A percentile compares a stretch with the other conserved stretches of the same genome.
Evolutionary conservation across 345 rosid genomes (phyloP).

Genomic region (Bruguiera sexangula): DNA sequence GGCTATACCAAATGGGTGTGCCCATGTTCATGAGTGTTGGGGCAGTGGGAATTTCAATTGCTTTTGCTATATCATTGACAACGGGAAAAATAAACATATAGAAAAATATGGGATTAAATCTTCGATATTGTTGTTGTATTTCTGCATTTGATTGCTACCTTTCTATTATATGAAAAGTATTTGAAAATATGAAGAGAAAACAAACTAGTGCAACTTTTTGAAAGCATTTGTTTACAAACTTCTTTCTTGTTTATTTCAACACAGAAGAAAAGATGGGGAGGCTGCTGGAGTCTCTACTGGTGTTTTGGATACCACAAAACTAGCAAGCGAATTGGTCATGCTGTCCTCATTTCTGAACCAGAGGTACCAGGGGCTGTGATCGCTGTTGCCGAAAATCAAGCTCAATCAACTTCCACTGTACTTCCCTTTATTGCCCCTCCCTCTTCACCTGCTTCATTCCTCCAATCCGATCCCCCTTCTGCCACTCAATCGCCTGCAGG

Average conservation of each 20-base stretch:
- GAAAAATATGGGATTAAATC: too few relatives aligned
- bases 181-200: too few relatives aligned
- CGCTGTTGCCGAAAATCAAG: conserved; percentile 36
- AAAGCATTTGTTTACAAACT: conserved; percentile 7
- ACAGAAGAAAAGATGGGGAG: conserved; percentile 87
- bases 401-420: conserved; percentile 45
- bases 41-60: too few relatives aligned
- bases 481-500: conserved; percentile 73
- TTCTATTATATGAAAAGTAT: too few relatives aligned
- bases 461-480: conserved; percentile 83
- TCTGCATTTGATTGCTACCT: too few relatives aligned
- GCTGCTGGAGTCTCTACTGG: conserved; percentile 69
- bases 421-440: conserved; percentile 90
- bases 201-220: background rate
- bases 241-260: conserved; percentile 7
- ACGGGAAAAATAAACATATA: too few relatives aligned
- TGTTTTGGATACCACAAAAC: conserved; percentile 78
- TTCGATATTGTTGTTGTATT: too few relatives aligned
- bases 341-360: conserved; percentile 72
- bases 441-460: conserved; percentile 89
- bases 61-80: too few relatives aligned
- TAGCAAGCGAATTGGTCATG: conserved; percentile 78
- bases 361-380: conserved; percentile 39
- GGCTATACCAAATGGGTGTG: too few relatives aligned
- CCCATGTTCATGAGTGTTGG: too few relatives aligned